phyloP scores from a whole-genome alignment of 129 eudicot species.

The Flaveria ramosissima region DNA sequence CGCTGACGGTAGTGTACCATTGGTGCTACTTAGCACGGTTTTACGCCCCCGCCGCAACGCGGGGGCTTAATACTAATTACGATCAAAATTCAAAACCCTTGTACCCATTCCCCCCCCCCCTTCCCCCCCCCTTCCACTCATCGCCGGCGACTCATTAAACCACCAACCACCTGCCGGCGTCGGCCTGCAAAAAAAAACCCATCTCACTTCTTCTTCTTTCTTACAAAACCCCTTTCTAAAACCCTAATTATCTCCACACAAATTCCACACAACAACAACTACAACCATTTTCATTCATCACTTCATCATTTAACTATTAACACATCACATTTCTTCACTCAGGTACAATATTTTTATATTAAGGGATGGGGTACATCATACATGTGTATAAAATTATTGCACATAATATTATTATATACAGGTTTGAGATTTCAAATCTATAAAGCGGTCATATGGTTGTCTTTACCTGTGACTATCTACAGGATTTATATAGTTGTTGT shows the following conservation, averaged over 20 bases:
- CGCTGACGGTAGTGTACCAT: too few species aligned
- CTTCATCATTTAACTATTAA: conserved; percentile 22
- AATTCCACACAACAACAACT: not conserved
- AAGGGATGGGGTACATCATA: conserved; percentile 1
- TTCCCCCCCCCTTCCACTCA: conserved; percentile 11
- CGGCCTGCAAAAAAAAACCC: conserved; percentile 19
- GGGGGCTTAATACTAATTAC: too few species aligned
- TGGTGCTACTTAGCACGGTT: too few species aligned
- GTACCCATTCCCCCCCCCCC: too few species aligned
- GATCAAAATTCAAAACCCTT: too few species aligned
- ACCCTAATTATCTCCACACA: not conserved
- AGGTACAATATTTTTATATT: conserved; percentile 2
- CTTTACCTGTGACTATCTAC: conserved; percentile 20
- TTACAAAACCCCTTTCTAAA: not conserved
- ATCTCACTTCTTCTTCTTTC: not conserved
- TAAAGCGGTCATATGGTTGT: conserved; percentile 13
- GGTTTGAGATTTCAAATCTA: not conserved
- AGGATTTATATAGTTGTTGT: conserved; percentile 1
- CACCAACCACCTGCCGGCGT: conserved; percentile 21
- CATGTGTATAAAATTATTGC: not conserved
- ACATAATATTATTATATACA: not conserved
- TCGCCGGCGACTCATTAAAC: conserved; percentile 9
- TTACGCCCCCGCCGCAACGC: too few species aligned
- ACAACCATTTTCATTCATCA: conserved; percentile 2
- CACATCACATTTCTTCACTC: not conserved